A percentile compares a stretch with the other conserved stretches of the same genome.
Conservation (phyloP, 106 monocot genomes). For the Posidonia australis region DNA sequence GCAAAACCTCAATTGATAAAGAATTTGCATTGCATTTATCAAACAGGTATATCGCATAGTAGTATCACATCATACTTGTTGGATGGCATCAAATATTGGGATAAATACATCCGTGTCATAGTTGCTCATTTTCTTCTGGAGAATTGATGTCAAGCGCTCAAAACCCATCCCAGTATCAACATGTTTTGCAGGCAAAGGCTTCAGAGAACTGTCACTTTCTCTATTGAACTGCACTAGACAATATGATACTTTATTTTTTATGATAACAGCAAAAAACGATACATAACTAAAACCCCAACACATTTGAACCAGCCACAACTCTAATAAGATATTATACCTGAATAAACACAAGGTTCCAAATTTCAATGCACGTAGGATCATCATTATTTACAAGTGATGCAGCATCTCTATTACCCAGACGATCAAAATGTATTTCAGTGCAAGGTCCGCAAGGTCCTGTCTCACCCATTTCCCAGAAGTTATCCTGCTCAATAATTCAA, state of each 20-base stretch:
- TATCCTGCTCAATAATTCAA: constrained; percentile 46
- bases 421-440: constrained; percentile 95
- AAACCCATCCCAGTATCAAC: constrained; percentile 95
- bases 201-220: constrained; percentile 72
- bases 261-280: not conserved
- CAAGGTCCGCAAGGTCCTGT: constrained; percentile 98
- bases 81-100: constrained; percentile 85
- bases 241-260: not conserved
- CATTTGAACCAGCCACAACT: not conserved
- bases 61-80: constrained; percentile 29
- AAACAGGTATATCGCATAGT: not conserved
- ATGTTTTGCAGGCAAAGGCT: constrained; percentile 72
- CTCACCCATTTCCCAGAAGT: constrained; percentile 99
- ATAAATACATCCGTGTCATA: constrained; percentile 92
- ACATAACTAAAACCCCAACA: not conserved
- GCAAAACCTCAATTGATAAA: constrained; percentile 1
- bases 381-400: constrained; percentile 89
- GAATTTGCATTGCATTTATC: not conserved
- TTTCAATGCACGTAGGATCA: constrained; percentile 97
- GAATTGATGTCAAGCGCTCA: constrained; percentile 83
- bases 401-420: constrained; percentile 80
- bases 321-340: constrained; percentile 34
- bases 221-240: constrained; percentile 63
- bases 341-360: constrained; percentile 99
- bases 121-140: constrained; percentile 93